Percentiles rank a stretch among this genome's conserved stretches.
Conservation (phyloP, 116 monocot genomes). For the Dioscorea cayenensis region DNA sequence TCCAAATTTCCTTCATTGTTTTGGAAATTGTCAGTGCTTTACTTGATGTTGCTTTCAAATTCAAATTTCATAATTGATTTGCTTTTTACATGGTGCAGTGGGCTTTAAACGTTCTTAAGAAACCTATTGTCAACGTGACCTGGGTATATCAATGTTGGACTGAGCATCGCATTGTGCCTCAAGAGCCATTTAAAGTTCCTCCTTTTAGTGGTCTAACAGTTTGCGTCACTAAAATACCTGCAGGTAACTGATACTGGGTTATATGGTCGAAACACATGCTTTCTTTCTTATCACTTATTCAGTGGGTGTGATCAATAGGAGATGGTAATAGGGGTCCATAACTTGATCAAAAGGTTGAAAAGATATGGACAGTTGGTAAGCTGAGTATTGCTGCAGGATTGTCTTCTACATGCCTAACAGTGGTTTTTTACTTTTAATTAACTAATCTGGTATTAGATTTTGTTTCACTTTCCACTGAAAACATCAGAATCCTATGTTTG, state of each 20-base stretch:
- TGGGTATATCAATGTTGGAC: conserved; percentile 84
- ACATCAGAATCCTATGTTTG: too few species aligned
- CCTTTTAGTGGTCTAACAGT: conserved; percentile 88
- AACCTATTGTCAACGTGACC: conserved; percentile 55
- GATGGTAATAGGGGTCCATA: too few species aligned
- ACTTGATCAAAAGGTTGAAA: neutral
- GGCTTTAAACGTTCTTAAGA: conserved; percentile 78
- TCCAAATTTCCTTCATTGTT: neutral
- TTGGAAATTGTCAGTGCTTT: too few species aligned
- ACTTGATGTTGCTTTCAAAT: too few species aligned
- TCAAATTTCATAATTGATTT: too few species aligned
- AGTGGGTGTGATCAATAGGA: too few species aligned
- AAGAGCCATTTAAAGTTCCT: conserved; percentile 75
- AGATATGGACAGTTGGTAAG: too few species aligned
- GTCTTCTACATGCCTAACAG: neutral
- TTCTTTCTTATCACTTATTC: too few species aligned
- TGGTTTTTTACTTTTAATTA: neutral
- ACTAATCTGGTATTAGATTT: too few species aligned
- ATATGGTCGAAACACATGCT: neutral
- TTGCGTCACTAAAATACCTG: conserved; percentile 73
- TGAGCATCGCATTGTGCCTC: conserved; percentile 88
- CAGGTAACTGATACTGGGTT: conserved; percentile 33
- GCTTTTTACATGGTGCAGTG: conserved; percentile 43
- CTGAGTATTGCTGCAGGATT: neutral
- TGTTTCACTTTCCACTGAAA: too few species aligned